Evolutionary conservation across 441 rosid genomes (phyloP), one percentile per base, ranked within the genome.

Genomic region (Metrosideros polymorpha): DNA sequence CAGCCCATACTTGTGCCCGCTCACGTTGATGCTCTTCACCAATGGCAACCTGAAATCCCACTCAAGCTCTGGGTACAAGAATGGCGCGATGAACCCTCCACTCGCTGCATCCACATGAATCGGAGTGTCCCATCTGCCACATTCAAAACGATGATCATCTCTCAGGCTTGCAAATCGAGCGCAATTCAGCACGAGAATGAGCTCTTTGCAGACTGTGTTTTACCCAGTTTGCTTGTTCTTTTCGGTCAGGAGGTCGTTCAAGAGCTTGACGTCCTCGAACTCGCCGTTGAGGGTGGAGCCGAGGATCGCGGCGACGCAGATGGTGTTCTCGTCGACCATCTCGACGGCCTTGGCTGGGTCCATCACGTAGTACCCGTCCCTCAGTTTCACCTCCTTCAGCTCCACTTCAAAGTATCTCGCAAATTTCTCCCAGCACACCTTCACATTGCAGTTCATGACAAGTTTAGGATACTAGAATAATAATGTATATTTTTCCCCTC

Each of bases 91-190:
- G 71, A 96, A 95, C 51, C 99, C 99, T 83, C 99, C 99, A 82
- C 99, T 96, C 1, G 98, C 99, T 4, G 99, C 99, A 86, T 96
- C 99, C 54, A 96, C 99, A 85, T 96, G 98, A 76, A 96, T 95
- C 18, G 99, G 95, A 61, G 98, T 96, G 59, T 96, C 98, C 98
- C 98, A 94, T 17, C 98, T 96, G 86, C 85, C 84, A 66, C 30
- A 55, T 29, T 27, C 52, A 3, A 42, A 77, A 56, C 52, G 24
- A 71, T 22, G 79, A 71, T 39, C 5, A 35, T 24, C 47, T 10
- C 47, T 39, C 47, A 13, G 43, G 32, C 76, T 18, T 22, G 3
- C n/a, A 22, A 71, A 22, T 0, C 47, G 7, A 39, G n/a, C 14
- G 76, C 43, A 32, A 4, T 63, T 63, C 9, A 43, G 4, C 1